Conservation (phyloP, 176 grass and related monocot genomes). For the Zoysia pacifica region DNA sequence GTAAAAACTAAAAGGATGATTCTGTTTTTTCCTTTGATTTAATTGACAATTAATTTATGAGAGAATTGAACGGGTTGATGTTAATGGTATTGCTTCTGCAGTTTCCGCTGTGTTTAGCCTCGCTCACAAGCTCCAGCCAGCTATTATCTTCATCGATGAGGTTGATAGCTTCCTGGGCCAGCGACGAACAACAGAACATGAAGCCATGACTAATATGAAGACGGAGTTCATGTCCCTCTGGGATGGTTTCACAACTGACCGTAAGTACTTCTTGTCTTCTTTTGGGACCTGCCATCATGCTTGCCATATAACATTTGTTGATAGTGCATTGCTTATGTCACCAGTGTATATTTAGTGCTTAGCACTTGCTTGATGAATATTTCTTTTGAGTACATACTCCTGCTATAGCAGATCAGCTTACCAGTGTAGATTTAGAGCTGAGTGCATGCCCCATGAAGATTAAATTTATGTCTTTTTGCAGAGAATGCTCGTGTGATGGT, state of each 20-base stretch:
- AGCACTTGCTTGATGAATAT: too few species aligned
- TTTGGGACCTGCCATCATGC: not conserved
- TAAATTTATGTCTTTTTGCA: constrained; percentile 29
- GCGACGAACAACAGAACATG: constrained; percentile 76
- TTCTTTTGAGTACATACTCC: too few species aligned
- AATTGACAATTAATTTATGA: too few species aligned
- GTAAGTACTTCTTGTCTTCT: constrained; percentile 47
- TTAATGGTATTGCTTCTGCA: constrained; percentile 38
- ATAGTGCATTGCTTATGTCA: too few species aligned
- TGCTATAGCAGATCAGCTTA: too few species aligned
- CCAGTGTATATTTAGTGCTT: too few species aligned
- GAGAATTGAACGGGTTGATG: not conserved
- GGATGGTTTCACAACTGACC: constrained; percentile 98
- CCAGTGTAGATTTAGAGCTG: too few species aligned
- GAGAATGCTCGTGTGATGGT: constrained; percentile 98
- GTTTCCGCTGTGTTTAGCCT: constrained; percentile 91
- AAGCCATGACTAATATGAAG: constrained; percentile 98
- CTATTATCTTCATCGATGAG: constrained; percentile 98
- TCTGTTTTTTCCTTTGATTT: too few species aligned
- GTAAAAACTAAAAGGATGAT: constrained; percentile 26
- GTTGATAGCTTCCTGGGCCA: constrained; percentile 96
- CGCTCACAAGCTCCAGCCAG: constrained; percentile 89
- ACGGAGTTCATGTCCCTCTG: constrained; percentile 99
- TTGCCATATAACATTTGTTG: not conserved
- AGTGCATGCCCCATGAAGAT: too few species aligned